Conservation (phyloP, 257 asterid genomes). For the Orobanche coerulescens region DNA sequence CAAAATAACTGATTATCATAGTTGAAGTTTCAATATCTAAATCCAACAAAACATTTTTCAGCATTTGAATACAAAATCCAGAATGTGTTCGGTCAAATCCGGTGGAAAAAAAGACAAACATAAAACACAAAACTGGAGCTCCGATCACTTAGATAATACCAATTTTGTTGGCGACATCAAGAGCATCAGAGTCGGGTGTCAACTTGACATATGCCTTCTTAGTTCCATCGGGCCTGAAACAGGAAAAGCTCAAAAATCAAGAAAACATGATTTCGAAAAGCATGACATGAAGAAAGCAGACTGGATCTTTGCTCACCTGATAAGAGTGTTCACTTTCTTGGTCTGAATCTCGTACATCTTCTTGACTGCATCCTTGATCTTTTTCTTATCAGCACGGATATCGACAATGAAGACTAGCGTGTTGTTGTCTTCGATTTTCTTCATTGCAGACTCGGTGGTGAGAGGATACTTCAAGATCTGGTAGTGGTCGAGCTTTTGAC, state of each 20-base stretch:
- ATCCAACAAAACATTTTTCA: conserved; percentile 11
- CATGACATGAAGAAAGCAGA: too few species aligned
- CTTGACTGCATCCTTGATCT: conserved; percentile 52
- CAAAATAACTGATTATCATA: not conserved
- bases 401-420: conserved; percentile 51
- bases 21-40: conserved; percentile 11
- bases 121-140: conserved; percentile 16
- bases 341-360: conserved; percentile 55
- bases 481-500: conserved; percentile 42
- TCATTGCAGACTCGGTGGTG: conserved; percentile 54
- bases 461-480: conserved; percentile 43
- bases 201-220: conserved; percentile 52
- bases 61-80: conserved; percentile 11
- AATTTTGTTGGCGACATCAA: conserved; percentile 56
- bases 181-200: conserved; percentile 57
- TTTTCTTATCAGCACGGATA: conserved; percentile 48
- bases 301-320: conserved; percentile 30
- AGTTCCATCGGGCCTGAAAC: conserved; percentile 50
- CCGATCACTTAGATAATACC: conserved; percentile 38
- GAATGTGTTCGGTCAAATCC: conserved; percentile 1
- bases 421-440: conserved; percentile 55
- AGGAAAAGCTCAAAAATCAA: not conserved
- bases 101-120: conserved; percentile 2
- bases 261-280: not conserved
- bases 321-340: conserved; percentile 49